Base-by-base conservation (phyloP, 495 filamentous ascomycete species). In the Daldinia grandis region DNA sequence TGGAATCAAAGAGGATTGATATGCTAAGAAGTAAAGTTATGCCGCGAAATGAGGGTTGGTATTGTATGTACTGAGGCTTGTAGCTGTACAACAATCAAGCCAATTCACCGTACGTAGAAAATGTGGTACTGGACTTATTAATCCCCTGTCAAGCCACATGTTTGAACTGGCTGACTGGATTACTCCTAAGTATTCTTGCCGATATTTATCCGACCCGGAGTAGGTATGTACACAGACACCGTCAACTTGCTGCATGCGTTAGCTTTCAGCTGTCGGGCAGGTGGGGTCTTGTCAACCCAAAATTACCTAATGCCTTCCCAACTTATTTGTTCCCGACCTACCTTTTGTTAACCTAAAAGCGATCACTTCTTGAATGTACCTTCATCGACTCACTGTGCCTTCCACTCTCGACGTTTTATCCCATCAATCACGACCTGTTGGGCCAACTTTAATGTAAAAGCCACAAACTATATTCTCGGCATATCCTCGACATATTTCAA, bases 61-160 rank as follows among this genome's bases (percentile, higher is more conserved):
- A 62, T 67, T 51, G 31, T 27, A 37, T 51, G 31, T 27, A 37
- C 30, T 58, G 56, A 72, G 66, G 62, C 58, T 65, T 53, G 50
- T 31, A 67, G 68, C 62, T 68, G 68, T 76, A 44, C 54, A 24
- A 50, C 61, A 15, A 63, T 61, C 15, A 69, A 69, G 64, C 70
- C 65, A 73, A 73, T 73, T 73, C 70, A 66, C 55, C 64, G 44
- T 50, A 40, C 38, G 44, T 53, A 6, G 40, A 69, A 65, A 69
- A 72, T 66, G 65, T 69, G 24, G 69, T 63, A 58, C 38, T 56
- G 14, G 57, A 57, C 49, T 47, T 38, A 33, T 47, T 38, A 33
- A 56, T 71, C 79, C 77, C 78, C 76, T 70, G 64, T 74, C 47
- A 58, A 66, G 51, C 54, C 55, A 72, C 62, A 67, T 56, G 62